These are phyloP conservation scores for Nadsonia commutata DNA, from an alignment of 1,139 yeast genomes.

Conservation along the genomic window DNA sequence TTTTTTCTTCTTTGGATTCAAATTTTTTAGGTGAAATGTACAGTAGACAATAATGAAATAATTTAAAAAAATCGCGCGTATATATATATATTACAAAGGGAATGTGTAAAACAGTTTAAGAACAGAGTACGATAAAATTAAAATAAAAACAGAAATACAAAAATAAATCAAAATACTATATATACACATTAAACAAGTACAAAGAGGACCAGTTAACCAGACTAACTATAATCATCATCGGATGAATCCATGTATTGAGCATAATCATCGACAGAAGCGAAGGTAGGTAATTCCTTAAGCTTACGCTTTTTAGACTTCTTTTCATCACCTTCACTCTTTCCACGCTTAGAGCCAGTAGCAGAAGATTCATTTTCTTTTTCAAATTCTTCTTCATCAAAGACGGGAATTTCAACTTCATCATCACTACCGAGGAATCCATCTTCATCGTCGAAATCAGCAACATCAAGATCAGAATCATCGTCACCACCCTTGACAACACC, in stretches of 20 bases:
- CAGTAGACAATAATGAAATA: no score
- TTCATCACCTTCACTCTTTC: constrained; percentile 18
- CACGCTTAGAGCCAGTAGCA: constrained; percentile 10
- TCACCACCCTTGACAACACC: constrained; percentile 8
- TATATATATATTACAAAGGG: no score
- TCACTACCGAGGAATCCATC: constrained; percentile 3
- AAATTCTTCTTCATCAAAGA: constrained; percentile 4
- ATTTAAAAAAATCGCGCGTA: no score
- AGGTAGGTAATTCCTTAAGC: constrained; percentile 59
- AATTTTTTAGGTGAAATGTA: no score
- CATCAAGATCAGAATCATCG: constrained; percentile 6
- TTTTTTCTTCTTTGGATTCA: no score
- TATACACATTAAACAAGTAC: not conserved
- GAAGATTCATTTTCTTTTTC: constrained; percentile 4
- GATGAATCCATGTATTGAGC: constrained; percentile 48
- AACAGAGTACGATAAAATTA: not conserved
- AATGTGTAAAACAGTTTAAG: no score
- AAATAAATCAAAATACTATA: not conserved
- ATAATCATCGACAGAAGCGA: constrained; percentile 85
- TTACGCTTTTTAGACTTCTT: constrained; percentile 41
- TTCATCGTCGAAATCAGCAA: constrained; percentile 4
- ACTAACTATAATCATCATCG: constrained; percentile 15
- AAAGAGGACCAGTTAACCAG: not conserved
- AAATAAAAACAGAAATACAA: not conserved
- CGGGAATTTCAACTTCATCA: constrained; percentile 4